These are phyloP conservation scores for Carex pumila DNA, from an alignment of 176 grass and related monocot genomes.

Conservation along the genomic window DNA sequence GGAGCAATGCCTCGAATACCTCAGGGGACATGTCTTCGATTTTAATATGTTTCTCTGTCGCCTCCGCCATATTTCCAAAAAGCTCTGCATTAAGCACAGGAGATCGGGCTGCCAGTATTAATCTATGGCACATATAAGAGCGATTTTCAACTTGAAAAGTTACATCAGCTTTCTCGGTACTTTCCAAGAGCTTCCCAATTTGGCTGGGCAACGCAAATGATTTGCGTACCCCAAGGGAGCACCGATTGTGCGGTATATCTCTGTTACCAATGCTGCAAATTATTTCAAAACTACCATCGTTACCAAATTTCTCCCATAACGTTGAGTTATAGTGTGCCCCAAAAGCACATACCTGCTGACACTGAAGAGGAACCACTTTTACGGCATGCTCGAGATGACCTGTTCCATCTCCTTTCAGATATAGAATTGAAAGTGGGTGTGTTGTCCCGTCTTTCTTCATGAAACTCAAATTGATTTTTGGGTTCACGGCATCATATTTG, in stretches of 20 bases:
- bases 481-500: not conserved
- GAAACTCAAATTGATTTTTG: not conserved
- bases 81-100: not conserved
- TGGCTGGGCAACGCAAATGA: not conserved
- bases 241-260: not conserved
- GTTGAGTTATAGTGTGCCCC: rapidly evolving
- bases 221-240: not conserved
- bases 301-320: not conserved
- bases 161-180: not conserved
- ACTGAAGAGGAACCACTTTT: not conserved
- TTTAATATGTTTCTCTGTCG: not conserved
- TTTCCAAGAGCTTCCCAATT: not conserved
- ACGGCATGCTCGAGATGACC: rapidly evolving
- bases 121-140: not conserved
- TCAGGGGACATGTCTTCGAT: not conserved
- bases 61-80: not conserved
- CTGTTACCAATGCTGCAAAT: not conserved
- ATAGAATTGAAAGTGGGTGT: no score
- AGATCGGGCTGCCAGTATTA: not conserved
- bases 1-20: not conserved
- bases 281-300: not conserved
- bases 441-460: not conserved
- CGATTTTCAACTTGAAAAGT: not conserved
- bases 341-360: not conserved
- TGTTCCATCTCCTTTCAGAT: no score